Percentiles rank a stretch among this genome's conserved stretches.
Evolutionary conservation across 805 yeast species (phyloP).

Genomic region (Blastobotrys terrestris): DNA sequence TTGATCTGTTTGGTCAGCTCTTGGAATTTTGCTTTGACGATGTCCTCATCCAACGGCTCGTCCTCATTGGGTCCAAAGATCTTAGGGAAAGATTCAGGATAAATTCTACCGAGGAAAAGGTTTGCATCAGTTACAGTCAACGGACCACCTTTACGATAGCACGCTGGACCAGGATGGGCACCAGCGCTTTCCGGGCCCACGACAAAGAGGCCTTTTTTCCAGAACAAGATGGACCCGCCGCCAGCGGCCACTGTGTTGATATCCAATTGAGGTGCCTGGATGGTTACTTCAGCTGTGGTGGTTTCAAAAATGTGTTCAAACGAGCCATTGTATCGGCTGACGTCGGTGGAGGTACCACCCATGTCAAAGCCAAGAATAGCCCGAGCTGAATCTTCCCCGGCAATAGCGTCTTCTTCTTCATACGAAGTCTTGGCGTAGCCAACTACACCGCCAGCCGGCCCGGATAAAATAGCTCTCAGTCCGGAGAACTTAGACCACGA

Average conservation of each 20-base stretch:
- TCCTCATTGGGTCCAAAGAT: conserved; percentile 80
- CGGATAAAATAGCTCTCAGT: conserved; percentile 79
- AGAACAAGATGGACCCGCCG: conserved; percentile 65
- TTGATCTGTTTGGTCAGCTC: conserved; percentile 55
- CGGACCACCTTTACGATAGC: conserved; percentile 80
- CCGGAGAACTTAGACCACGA: conserved; percentile 83
- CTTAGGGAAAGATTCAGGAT: conserved; percentile 70
- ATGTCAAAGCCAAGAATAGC: conserved; percentile 80
- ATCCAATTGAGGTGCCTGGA: conserved; percentile 79
- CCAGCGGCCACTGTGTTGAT: conserved; percentile 83
- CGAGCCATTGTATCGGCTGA: conserved; percentile 62
- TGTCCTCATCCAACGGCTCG: conserved; percentile 55
- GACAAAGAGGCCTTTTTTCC: conserved; percentile 65
- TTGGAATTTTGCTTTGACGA: conserved; percentile 44
- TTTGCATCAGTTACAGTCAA: conserved; percentile 84
- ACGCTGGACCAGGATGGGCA: conserved; percentile 87
- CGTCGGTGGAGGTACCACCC: conserved; percentile 92
- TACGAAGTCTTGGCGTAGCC: conserved; percentile 85
- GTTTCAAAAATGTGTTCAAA: conserved; percentile 79
- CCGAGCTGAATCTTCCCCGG: conserved; percentile 37
- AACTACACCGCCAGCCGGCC: conserved; percentile 98
- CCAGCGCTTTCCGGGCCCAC: conserved; percentile 88
- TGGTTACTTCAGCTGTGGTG: conserved; percentile 74
- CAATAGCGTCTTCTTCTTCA: conserved; percentile 24
- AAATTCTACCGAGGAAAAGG: conserved; percentile 60